Conservation (phyloP, 2,329 filamentous ascomycete species). For the Trichoderma harzianum region DNA sequence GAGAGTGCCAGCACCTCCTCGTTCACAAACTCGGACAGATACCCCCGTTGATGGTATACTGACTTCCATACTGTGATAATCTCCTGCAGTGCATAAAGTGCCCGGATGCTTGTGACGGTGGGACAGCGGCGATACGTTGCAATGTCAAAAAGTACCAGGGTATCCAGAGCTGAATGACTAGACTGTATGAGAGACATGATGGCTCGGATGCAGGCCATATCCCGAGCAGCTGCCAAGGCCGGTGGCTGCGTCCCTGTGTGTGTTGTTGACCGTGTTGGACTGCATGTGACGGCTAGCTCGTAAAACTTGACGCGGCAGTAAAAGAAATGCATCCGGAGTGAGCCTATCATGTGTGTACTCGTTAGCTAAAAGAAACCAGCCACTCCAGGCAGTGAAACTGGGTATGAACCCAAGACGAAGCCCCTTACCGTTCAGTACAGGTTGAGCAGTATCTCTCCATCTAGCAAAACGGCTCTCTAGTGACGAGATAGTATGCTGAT, state of each 20-base stretch:
- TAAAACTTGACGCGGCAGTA: background rate
- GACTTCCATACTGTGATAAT: background rate
- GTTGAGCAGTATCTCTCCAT: background rate
- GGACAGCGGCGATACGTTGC: background rate
- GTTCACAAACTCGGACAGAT: background rate
- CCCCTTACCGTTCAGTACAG: background rate
- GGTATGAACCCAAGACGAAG: background rate
- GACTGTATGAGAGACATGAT: background rate
- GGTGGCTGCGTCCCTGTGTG: background rate
- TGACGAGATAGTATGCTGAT: background rate
- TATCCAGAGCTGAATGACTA: background rate
- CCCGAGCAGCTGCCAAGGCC: background rate
- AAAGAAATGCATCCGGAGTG: slow-evolving; percentile 1
- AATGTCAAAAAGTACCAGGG: background rate
- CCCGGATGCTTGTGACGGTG: background rate
- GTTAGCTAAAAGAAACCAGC: background rate
- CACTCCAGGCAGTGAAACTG: background rate
- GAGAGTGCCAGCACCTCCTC: background rate
- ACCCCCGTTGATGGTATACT: background rate
- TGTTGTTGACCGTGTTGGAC: background rate
- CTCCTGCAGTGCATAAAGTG: background rate
- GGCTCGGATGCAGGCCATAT: background rate
- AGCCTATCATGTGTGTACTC: background rate
- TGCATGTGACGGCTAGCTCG: background rate
- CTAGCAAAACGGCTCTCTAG: background rate